Conservation (phyloP, 495 filamentous ascomycete genomes). For the Chlorociboria aeruginascens region DNA sequence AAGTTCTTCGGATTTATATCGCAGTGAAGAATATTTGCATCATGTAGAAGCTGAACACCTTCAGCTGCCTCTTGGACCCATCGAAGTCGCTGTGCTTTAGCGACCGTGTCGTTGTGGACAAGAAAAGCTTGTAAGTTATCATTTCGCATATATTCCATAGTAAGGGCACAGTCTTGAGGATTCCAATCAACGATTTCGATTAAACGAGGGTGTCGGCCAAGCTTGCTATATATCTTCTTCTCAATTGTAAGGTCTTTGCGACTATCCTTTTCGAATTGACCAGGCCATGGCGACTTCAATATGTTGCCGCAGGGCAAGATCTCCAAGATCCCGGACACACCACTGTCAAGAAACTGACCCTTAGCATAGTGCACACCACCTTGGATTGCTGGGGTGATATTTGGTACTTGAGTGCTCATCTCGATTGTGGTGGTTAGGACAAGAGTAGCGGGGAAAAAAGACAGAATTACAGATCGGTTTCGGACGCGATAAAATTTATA, state of each 20-base stretch:
- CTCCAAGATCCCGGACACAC: slow-evolving; percentile 9
- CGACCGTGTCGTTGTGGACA: slow-evolving; percentile 12
- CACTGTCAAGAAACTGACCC: background rate
- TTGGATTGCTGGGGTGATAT: no score
- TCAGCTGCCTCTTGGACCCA: slow-evolving; percentile 21
- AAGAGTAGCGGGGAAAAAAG: no score
- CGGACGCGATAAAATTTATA: no score
- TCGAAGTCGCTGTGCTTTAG: slow-evolving; percentile 8
- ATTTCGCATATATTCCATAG: slow-evolving; percentile 25
- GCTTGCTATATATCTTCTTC: slow-evolving; percentile 7
- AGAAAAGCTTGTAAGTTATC: slow-evolving; percentile 22
- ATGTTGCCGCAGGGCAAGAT: slow-evolving; percentile 13
- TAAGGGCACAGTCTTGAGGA: slow-evolving; percentile 5
- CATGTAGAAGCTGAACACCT: slow-evolving; percentile 19
- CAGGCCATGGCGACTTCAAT: slow-evolving; percentile 12
- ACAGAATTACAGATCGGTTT: no score
- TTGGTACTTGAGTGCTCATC: no score
- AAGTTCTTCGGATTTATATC: slow-evolving; percentile 25
- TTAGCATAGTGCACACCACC: no score
- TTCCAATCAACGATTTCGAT: slow-evolving; percentile 10
- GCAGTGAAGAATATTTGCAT: slow-evolving; percentile 19
- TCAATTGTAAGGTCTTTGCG: slow-evolving; percentile 7
- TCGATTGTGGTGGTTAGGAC: no score
- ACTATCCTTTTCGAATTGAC: background rate
- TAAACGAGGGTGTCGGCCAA: slow-evolving; percentile 10